Conservation (phyloP, 805 yeast species). For the Kluyveromyces wickerhamii region DNA sequence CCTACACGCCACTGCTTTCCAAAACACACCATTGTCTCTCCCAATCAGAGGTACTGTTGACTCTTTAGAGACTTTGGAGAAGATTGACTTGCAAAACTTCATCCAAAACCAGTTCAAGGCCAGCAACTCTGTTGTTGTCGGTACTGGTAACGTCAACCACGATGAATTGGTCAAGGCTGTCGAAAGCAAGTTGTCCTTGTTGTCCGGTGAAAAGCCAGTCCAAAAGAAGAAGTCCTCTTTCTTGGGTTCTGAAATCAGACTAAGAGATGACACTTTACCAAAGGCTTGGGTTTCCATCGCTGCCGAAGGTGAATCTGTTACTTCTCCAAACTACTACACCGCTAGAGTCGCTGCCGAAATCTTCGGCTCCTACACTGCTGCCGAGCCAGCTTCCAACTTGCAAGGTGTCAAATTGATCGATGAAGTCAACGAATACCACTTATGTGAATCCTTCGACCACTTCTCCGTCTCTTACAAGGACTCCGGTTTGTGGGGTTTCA, state of each 20-base stretch:
- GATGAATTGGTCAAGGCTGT: conserved; percentile 61
- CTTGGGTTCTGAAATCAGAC: conserved; percentile 80
- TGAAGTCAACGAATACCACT: conserved; percentile 60
- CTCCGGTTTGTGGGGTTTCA: conserved; percentile 80
- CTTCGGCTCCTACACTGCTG: conserved; percentile 47
- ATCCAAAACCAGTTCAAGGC: conserved; percentile 49
- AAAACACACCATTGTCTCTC: conserved; percentile 71
- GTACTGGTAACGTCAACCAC: conserved; percentile 63
- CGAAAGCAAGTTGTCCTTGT: conserved; percentile 38
- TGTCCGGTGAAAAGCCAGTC: conserved; percentile 44
- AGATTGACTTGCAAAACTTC: conserved; percentile 50
- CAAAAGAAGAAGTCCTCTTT: conserved; percentile 48
- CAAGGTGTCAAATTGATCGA: conserved; percentile 66
- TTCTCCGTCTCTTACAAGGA: conserved; percentile 68
- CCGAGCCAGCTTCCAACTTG: conserved; percentile 46
- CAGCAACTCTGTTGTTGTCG: conserved; percentile 59
- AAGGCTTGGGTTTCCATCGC: conserved; percentile 73
- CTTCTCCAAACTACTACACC: conserved; percentile 57
- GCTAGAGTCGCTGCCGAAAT: conserved; percentile 67
- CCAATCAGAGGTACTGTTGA: conserved; percentile 73
- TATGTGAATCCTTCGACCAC: conserved; percentile 64
- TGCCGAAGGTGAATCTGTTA: conserved; percentile 59
- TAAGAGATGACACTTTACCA: conserved; percentile 83
- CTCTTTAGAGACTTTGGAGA: conserved; percentile 48
- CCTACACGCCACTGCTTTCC: conserved; percentile 78